Base-by-base conservation (phyloP, 2,329 filamentous ascomycete genomes). In the Diaporthe amygdali region DNA sequence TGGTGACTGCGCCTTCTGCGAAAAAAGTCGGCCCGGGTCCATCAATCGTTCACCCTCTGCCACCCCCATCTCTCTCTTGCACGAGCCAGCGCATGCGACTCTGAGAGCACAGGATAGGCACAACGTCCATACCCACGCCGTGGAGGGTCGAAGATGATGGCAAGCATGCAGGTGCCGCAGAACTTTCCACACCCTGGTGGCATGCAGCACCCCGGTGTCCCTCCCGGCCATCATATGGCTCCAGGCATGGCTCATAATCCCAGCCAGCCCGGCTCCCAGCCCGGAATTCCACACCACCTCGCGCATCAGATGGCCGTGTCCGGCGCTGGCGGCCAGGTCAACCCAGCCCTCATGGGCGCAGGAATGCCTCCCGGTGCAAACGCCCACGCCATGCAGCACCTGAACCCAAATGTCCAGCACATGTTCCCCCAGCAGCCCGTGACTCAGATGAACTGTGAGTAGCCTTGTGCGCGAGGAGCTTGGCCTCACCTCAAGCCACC, bases 131-230 rank as follows among this genome's bases (percentile, higher is more conserved):
- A 87, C 89, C 88, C 88, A 89, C 87, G 78, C 77, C 77, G 88
- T 90, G 88, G 87, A 86, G 87, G 84, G 79, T 86, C 86, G 87
- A 83, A 84, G 79, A 94, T 93, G 91, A 94, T 94, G 92, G 88
- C 91, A 74, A 91, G 88, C 82, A 89, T 92, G 83, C 66, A 68
- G 66, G 52, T 68, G 66, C 86, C 85, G 75, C 88, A 88, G 76
- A 86, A 88, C 78, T 93, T 90, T 78, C 82, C 84, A 78, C 91
- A 94, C 84, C 90, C 91, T 75, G 89, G 86, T 77, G 90, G 86
- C 79, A 93, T 94, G 90, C 92, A 87, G 73, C 91, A 93, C 80
- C 91, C 92, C 74, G 91, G 90, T 75, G 90, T 92, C 75, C 88
- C 89, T 74, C 86, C 88, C 47, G 89, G 89, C 41, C 91, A 92